Evolutionary conservation across 2,329 filamentous ascomycete species (phyloP), one percentile per base, ranked within the genome.

Genomic region (Colletotrichum limetticola): DNA sequence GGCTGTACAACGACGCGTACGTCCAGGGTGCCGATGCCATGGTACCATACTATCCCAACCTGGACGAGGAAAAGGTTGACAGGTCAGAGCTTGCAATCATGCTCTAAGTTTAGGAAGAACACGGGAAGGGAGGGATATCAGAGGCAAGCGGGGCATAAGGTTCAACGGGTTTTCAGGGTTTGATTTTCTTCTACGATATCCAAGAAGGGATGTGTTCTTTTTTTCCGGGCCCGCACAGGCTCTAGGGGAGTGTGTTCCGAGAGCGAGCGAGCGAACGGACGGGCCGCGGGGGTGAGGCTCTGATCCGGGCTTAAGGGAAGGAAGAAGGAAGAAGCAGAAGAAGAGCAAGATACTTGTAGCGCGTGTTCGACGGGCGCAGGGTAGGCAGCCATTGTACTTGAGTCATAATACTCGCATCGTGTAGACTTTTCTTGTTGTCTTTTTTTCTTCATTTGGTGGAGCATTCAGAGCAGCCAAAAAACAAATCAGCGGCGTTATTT

Each of bases 1-100:
- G 97, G 71, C 86, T 99, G 56, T 98, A 98, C 85, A 99, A 99
- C 79, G 95, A 98, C 82, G 95, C 95, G 4, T 99, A 99, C 80
- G 96, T 98, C 60, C 94, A 97, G 80, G 92, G 90, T 37, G 96
- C 96, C 22, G 97, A 99, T 83, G 91, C 95, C 32, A 97, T 99
- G 91, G 94, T 99, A 68, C 97, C 97, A 2, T 98, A 98, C 80
- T 99, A 98, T 81, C 97, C 96, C 1, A 93, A 93, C 76, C 84
- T 98, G 75, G 93, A 94, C 68, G 94, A 97, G 74, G 94, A 97
- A 76, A 91, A 91, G 71, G 85, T 96, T 78, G 91, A 94, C 78
- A 88, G 95, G 79, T 90, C 93, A 55, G 95, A 98, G 84, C 82
- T 98, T 82, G 91, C 91, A 11, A 96, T 98, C 82, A 89, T 97